Evolutionary conservation across 352 stramenopile species (phyloP).

Genomic region (Pythium sp.): DNA sequence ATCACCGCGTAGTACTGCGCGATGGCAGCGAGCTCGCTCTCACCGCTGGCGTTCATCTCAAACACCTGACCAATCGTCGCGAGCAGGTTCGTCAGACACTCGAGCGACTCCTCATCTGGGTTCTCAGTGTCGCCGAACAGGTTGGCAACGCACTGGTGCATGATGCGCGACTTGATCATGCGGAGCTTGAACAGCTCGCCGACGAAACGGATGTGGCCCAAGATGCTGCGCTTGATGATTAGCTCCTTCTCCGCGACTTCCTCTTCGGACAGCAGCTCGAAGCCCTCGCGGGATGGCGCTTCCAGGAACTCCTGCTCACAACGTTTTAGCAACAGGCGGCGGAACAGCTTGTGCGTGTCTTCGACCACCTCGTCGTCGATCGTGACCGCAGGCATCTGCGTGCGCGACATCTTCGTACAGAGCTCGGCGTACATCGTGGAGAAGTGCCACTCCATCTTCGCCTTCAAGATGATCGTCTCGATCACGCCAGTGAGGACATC

Average conservation of each 20-base stretch:
- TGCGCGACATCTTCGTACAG: constrained; percentile 89
- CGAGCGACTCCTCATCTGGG: constrained; percentile 93
- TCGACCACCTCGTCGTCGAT: constrained; percentile 60
- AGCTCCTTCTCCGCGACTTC: constrained; percentile 73
- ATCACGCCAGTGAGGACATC: constrained; percentile 89
- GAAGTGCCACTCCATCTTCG: constrained; percentile 96
- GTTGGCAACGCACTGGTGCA: constrained; percentile 89
- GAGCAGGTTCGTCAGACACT: constrained; percentile 95
- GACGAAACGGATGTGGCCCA: constrained; percentile 96
- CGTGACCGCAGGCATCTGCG: constrained; percentile 76
- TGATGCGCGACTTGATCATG: constrained; percentile 94
- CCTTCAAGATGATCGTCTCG: constrained; percentile 93
- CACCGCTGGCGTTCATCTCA: constrained; percentile 53
- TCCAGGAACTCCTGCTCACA: constrained; percentile 95
- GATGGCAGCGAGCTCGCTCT: constrained; percentile 57
- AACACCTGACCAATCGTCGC: constrained; percentile 91
- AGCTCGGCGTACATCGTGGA: constrained; percentile 95
- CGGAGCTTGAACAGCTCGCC: constrained; percentile 95
- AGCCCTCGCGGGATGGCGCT: constrained; percentile 70
- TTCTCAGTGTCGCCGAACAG: constrained; percentile 76
- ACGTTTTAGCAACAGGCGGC: constrained; percentile 89
- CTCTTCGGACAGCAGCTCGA: constrained; percentile 51
- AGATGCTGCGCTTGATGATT: constrained; percentile 70
- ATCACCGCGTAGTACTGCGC: constrained; percentile 70
- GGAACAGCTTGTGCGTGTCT: constrained; percentile 91